A percentile compares a stretch with the other conserved stretches of the same genome.
Evolutionary conservation across 2,329 filamentous ascomycete species (phyloP).

Genomic region (Zopfia rhizophila): DNA sequence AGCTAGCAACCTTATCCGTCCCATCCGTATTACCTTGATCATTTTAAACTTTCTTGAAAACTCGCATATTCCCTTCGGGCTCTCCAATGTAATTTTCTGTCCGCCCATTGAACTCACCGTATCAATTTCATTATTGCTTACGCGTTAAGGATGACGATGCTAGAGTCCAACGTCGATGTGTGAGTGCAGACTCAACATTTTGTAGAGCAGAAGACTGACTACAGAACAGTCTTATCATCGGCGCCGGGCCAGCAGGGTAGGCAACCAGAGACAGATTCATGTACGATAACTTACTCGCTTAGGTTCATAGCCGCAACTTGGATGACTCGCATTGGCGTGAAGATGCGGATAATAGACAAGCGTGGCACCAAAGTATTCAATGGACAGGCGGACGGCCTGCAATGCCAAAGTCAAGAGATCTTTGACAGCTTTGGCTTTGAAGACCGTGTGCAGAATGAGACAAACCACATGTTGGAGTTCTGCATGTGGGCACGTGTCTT

Average conservation of each 20-base stretch:
- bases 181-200: constrained; percentile 19
- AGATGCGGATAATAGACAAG: constrained; percentile 55
- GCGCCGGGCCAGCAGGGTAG: constrained; percentile 52
- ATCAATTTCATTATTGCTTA: no score
- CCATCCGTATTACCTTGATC: no score
- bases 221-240: constrained; percentile 47
- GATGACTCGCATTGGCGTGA: constrained; percentile 53
- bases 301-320: constrained; percentile 54
- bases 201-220: not conserved
- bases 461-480: constrained; percentile 73
- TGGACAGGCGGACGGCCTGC: constrained; percentile 56
- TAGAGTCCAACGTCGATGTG: constrained; percentile 50
- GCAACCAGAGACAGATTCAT: not conserved
- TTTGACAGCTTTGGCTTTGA: constrained; percentile 73
- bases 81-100: no score
- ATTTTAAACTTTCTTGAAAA: no score
- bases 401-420: constrained; percentile 56
- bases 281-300: not conserved
- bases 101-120: no score
- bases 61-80: no score
- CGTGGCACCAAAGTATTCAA: constrained; percentile 53
- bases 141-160: no score
- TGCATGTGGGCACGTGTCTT: constrained; percentile 52
- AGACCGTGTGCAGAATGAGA: constrained; percentile 71
- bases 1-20: no score